Evolutionary conservation across 2,329 filamentous ascomycete species (phyloP), one percentile per base, ranked within the genome.

Genomic region (Decorospora gaudefroyi): DNA sequence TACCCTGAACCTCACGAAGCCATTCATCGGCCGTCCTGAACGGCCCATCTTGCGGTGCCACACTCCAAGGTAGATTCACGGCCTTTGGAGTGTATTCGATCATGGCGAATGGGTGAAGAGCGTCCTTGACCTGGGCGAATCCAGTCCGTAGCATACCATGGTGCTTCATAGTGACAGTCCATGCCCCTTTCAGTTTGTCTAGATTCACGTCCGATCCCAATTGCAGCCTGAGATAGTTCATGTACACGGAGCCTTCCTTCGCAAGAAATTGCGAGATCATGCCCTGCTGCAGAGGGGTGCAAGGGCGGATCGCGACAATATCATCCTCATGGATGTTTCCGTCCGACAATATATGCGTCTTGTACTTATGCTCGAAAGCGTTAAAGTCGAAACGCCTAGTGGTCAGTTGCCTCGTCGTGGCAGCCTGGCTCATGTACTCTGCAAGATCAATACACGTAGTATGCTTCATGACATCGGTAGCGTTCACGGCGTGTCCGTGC

Each of bases 81-180:
- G 59, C 51, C 1, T 61, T 48, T 7, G 69, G 10, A 0, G 59
- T 56, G 58, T 86, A 84, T 9, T 85, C 81, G 2, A 93, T 61
- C 88, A 95, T 95, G 1, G 82, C 84, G 63, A 90, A 95, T 0
- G 87, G 78, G 47, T 75, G 71, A 4, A 81, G 73, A 1, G 73
- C 56, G 53, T 87, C 79, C 16, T 85, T 78, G 3, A 87, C 72
- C 1, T 83, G 72, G 2, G 80, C 65, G 57, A 96, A 92, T 0
- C 87, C 87, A 5, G 85, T 87, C 15, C 90, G 81, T 4, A 97
- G 75, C 67, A 96, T 90, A 3, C 84, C 79, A 59, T 91, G 84
- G 1, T 69, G 72, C 2, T 66, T 48, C 33, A 78, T 74, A 0
- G 85, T 75, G 3, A 58, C 51, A 1, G 54, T 46, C 87, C 88